These are phyloP conservation scores for Vanrija pseudolonga DNA, from an alignment of 1,284 basidiomycete species.

Conservation along the genomic window DNA sequence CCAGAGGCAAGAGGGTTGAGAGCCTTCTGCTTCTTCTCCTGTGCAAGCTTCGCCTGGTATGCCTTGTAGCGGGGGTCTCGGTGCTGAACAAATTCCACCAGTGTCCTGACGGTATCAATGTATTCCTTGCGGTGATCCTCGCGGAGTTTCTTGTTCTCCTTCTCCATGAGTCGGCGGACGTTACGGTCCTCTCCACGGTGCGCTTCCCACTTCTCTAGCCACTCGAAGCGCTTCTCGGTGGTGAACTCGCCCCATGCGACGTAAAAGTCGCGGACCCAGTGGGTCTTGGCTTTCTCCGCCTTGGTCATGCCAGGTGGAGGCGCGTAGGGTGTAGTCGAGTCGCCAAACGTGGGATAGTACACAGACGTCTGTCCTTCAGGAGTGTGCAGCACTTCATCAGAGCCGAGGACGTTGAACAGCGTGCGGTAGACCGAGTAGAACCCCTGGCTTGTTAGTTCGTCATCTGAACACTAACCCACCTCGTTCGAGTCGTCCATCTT, in stretches of 20 bases:
- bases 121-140: slow-evolving; percentile 87
- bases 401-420: slow-evolving; percentile 76
- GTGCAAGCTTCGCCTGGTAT: slow-evolving; percentile 58
- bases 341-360: slow-evolving; percentile 78
- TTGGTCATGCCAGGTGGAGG: slow-evolving; percentile 52
- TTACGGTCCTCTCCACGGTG: slow-evolving; percentile 82
- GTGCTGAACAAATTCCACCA: slow-evolving; percentile 84
- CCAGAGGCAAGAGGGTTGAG: neutral
- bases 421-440: slow-evolving; percentile 90
- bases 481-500: slow-evolving; percentile 67
- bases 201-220: slow-evolving; percentile 81
- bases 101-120: slow-evolving; percentile 82
- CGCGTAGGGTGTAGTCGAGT: slow-evolving; percentile 65
- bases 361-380: slow-evolving; percentile 50
- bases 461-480: slow-evolving; percentile 51
- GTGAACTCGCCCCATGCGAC: slow-evolving; percentile 80
- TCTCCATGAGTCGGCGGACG: slow-evolving; percentile 84
- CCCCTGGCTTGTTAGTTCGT: slow-evolving; percentile 55
- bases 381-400: slow-evolving; percentile 70
- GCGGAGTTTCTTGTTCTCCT: slow-evolving; percentile 88
- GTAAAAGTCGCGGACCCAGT: slow-evolving; percentile 73
- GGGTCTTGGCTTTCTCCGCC: slow-evolving; percentile 48
- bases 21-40: slow-evolving; percentile 15
- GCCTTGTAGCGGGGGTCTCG: slow-evolving; percentile 88
- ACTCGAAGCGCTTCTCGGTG: slow-evolving; percentile 84